Percentiles rank a stretch among this genome's conserved stretches.
Conservation (phyloP, 2,329 filamentous ascomycete species). For the Aspergillus puulaauensis region DNA sequence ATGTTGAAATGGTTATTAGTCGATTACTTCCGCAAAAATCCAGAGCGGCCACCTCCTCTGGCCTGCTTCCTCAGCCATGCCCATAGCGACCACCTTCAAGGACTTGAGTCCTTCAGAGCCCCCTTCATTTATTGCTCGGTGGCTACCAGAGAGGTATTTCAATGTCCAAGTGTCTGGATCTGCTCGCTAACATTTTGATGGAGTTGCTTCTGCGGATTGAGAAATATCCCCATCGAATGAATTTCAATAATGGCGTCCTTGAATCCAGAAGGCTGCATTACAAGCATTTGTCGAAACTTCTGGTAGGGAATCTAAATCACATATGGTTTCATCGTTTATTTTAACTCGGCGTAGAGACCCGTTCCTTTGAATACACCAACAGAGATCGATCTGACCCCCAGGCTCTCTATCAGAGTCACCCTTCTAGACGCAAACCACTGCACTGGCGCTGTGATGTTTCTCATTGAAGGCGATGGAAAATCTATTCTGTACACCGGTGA, state of each 20-base stretch:
- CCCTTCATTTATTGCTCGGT: conserved; percentile 90
- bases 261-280: conserved; percentile 75
- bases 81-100: conserved; percentile 84
- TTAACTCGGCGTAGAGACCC: conserved; percentile 58
- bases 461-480: conserved; percentile 72
- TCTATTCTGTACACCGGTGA: conserved; percentile 88
- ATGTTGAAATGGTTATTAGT: conserved; percentile 48
- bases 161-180: background rate
- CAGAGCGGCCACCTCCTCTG: conserved; percentile 60
- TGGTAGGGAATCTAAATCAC: conserved; percentile 48
- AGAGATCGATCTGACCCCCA: conserved; percentile 69
- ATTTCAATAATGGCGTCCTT: conserved; percentile 73
- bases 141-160: conserved; percentile 67
- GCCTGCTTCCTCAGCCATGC: conserved; percentile 91
- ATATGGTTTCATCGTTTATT: background rate
- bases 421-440: conserved; percentile 92
- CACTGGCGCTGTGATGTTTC: conserved; percentile 85
- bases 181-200: background rate
- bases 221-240: conserved; percentile 75
- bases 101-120: conserved; percentile 72
- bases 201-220: conserved; percentile 75
- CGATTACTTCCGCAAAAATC: conserved; percentile 72
- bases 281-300: conserved; percentile 67
- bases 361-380: conserved; percentile 81
- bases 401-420: conserved; percentile 72